Percentiles rank a stretch among this genome's conserved stretches.
Evolutionary conservation across 2,329 filamentous ascomycete genomes (phyloP).

Genomic region (Aspergillus quadrilineatus): DNA sequence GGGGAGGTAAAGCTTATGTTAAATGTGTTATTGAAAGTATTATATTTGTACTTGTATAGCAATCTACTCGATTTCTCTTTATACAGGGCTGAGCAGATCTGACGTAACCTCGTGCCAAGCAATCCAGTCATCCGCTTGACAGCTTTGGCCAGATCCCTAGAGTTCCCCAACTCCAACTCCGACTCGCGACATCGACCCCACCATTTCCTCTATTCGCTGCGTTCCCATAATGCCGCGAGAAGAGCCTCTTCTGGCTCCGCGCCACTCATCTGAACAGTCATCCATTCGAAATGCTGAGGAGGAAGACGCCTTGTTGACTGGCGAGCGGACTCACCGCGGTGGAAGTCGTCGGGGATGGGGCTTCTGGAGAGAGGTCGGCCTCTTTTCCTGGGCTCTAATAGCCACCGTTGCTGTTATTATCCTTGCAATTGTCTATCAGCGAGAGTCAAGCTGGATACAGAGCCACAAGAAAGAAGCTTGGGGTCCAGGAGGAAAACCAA

Average conservation of each 20-base stretch:
- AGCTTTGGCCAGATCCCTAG: neutral
- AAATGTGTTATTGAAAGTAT: neutral
- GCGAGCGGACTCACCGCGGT: conserved; percentile 45
- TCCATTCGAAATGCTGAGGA: conserved; percentile 58
- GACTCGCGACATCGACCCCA: neutral
- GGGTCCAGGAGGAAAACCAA: conserved; percentile 45
- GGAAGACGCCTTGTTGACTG: conserved; percentile 62
- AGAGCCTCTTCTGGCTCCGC: conserved; percentile 54
- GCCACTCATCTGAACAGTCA: conserved; percentile 57
- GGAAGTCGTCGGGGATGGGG: conserved; percentile 47
- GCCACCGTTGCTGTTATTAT: conserved; percentile 78
- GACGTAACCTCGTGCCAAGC: conserved; percentile 7
- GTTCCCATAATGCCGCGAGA: conserved; percentile 38
- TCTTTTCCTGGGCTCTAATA: conserved; percentile 79
- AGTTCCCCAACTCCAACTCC: neutral
- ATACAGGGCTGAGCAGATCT: neutral
- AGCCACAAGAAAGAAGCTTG: conserved; percentile 31
- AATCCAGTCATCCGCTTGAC: neutral
- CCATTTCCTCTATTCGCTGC: neutral
- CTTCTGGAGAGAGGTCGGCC: conserved; percentile 69
- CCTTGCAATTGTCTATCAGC: conserved; percentile 77
- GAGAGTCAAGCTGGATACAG: conserved; percentile 51
- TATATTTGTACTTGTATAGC: neutral
- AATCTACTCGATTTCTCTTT: neutral
- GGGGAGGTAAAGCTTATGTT: conserved; percentile 32